Evolutionary conservation across 1,284 basidiomycete genomes (phyloP), one percentile per base, ranked within the genome.

Genomic region (Malassezia dermatis): DNA sequence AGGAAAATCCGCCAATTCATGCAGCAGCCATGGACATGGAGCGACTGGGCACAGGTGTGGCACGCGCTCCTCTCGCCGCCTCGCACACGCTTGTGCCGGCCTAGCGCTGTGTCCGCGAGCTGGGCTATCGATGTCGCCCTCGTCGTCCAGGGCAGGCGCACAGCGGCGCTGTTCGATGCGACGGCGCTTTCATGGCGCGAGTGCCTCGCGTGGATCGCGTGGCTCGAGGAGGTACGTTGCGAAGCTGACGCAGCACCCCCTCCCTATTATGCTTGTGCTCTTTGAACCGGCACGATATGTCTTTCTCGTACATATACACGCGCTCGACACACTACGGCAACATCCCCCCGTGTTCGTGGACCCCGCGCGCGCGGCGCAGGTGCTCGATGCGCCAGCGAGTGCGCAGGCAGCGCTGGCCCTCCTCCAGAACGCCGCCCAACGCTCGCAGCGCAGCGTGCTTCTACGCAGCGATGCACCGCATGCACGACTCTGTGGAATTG

Each of bases 201-300:
- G 8, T 39, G 37, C 37, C 19, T 19, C 11, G 37, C 37, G 11
- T 39, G 37, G 37, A 4, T 11, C 17, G 37, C 37, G 8, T 39
- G 37, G 37, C 19, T 39, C 37, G 37, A 39, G 12, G 8, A 39
- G 37, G 37, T 39, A 39, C 37, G 37, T 21, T 19, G 17, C 17
- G 3, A 4, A 1, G 37, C 41, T 27, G 12, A 26, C 24, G 24
- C 42, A 43, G 42, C 44, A 32, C 19, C 21, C 19, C 8, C n/a
- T 31, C 8, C 26, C 17, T n/a, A 6, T 51, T 4, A 8, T 51
- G 10, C 23, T 51, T 6, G 30, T 56, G 4, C 24, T 40, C 8
- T 39, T 37, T 28, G 39, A 24, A 15, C 47, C 47, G 1, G 54
- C 48, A 17, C 31, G 45, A n/a, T 48, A 56, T 15, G 48, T 56